phyloP scores from a whole-genome alignment of 345 rosid species.

The Salix brachista region DNA sequence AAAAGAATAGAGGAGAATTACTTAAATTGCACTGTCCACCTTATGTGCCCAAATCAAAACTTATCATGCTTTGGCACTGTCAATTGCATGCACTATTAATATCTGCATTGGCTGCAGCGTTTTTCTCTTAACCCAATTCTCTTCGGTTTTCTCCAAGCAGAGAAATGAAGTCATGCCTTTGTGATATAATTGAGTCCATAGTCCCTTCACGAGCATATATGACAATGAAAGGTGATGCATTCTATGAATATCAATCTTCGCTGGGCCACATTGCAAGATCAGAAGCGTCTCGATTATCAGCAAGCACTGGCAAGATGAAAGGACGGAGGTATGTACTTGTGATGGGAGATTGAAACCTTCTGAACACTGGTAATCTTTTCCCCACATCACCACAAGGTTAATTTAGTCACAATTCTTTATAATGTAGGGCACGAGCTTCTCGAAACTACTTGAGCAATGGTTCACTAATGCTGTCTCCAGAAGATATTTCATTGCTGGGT shows the following conservation, averaged over 20 bases:
- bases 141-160: conserved; percentile 41
- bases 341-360: neutral
- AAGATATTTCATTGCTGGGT: conserved; percentile 59
- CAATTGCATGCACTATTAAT: neutral
- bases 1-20: neutral
- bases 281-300: conserved; percentile 53
- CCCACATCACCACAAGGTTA: neutral
- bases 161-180: conserved; percentile 36
- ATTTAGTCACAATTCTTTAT: neutral
- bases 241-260: conserved; percentile 68
- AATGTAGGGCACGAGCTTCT: conserved; percentile 52
- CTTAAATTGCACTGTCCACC: neutral
- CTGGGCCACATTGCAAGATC: conserved; percentile 61
- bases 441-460: conserved; percentile 66
- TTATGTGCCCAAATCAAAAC: neutral
- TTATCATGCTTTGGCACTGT: neutral
- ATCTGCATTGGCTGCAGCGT: neutral
- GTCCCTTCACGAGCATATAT: conserved; percentile 50
- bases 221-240: conserved; percentile 55
- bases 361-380: neutral
- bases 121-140: neutral
- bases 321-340: conserved; percentile 44
- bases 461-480: conserved; percentile 51
- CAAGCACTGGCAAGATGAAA: conserved; percentile 30
- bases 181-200: conserved; percentile 42